phyloP scores from a whole-genome alignment of 108 stramenopile species.

The Fragilaria radians region DNA sequence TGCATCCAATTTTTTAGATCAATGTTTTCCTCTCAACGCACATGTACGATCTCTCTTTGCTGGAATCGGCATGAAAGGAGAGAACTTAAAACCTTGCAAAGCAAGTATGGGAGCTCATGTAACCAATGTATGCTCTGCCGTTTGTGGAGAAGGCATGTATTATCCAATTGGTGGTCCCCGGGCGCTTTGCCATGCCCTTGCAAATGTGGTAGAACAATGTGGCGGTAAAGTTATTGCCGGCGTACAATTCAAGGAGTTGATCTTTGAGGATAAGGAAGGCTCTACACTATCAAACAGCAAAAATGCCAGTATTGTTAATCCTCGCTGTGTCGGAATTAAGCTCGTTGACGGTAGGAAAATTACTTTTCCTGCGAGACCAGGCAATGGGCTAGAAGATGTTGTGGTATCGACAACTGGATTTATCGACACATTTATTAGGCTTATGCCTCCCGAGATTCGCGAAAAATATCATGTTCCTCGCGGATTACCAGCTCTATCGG shows the following conservation, averaged over 20 bases:
- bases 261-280: conserved; percentile 39
- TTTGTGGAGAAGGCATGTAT: conserved; percentile 67
- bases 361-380: conserved; percentile 15
- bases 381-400: conserved; percentile 4
- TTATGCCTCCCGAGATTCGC: conserved; percentile 61
- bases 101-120: conserved; percentile 85
- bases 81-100: conserved; percentile 66
- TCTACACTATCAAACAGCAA: conserved; percentile 4
- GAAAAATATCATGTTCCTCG: conserved; percentile 57
- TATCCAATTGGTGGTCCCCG: conserved; percentile 86
- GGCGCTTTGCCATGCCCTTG: conserved; percentile 74
- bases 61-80: conserved; percentile 75
- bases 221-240: conserved; percentile 66
- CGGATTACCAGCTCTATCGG: conserved; percentile 70
- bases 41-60: conserved; percentile 77
- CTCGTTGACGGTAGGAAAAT: conserved; percentile 29
- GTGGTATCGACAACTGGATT: conserved; percentile 71
- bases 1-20: conserved; percentile 59
- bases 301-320: conserved; percentile 14
- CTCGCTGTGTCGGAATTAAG: conserved; percentile 61
- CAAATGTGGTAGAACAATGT: conserved; percentile 66
- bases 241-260: conserved; percentile 46
- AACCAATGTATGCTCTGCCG: conserved; percentile 51
- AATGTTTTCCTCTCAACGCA: conserved; percentile 63
- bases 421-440: conserved; percentile 73